These are phyloP conservation scores for Tarenaya hassleriana DNA, from an alignment of 345 rosid species.

Conservation along the genomic window DNA sequence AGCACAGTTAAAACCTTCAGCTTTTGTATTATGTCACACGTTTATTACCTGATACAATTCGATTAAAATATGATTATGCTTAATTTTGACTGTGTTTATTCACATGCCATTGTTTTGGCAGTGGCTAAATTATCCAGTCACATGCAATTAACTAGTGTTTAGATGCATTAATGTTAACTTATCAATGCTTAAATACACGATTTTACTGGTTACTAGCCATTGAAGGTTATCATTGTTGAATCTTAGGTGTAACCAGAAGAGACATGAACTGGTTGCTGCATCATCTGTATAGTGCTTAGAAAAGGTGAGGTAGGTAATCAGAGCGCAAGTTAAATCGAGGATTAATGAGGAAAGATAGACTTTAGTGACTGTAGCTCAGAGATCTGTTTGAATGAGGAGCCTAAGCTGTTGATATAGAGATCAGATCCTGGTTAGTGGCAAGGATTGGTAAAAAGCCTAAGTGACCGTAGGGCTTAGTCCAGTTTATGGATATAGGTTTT, in stretches of 20 bases:
- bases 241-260: conserved; percentile 16
- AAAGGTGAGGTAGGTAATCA: too few relatives aligned
- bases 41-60: conserved; percentile 14
- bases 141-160: too few relatives aligned
- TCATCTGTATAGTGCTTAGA: background rate
- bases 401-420: conserved; percentile 8
- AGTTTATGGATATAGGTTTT: conserved; percentile 2
- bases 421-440: conserved; percentile 16
- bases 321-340: too few relatives aligned
- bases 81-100: conserved; percentile 8
- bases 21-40: conserved; percentile 3
- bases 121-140: conserved; percentile 1
- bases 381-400: too few relatives aligned
- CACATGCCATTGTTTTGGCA: conserved; percentile 7
- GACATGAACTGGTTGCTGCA: background rate
- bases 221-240: background rate
- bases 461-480: conserved; percentile 1
- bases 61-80: conserved; percentile 18
- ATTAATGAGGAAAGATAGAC: too few relatives aligned
- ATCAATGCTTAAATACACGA: too few relatives aligned
- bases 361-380: background rate
- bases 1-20: conserved; percentile 7
- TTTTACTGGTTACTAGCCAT: too few relatives aligned
- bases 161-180: too few relatives aligned
- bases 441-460: too few relatives aligned